Conservation (phyloP, 257 asterid genomes). For the Phtheirospermum japonicum region DNA sequence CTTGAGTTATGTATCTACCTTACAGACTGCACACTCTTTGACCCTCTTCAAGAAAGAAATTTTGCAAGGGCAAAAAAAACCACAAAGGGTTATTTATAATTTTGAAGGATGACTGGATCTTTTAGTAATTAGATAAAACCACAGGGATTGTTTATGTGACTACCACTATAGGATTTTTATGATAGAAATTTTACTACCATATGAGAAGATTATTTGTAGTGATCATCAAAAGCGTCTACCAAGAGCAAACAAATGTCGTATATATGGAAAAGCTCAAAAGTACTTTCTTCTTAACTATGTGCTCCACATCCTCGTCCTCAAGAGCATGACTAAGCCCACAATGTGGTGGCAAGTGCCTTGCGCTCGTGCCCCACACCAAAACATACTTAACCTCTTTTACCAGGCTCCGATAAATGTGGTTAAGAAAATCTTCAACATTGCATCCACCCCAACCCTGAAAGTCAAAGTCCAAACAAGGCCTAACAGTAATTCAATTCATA, state of each 20-base stretch:
- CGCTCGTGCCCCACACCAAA: too few relatives aligned
- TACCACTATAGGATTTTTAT: too few relatives aligned
- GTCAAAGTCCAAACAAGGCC: neutral
- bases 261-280: too few relatives aligned
- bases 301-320: too few relatives aligned
- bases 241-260: too few relatives aligned
- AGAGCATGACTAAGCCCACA: too few relatives aligned
- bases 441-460: slow-evolving; percentile 99
- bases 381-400: slow-evolving; percentile 94
- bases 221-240: too few relatives aligned
- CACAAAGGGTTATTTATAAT: neutral
- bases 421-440: slow-evolving; percentile 87
- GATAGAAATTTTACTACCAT: neutral
- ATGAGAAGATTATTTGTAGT: too few relatives aligned
- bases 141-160: neutral
- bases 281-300: too few relatives aligned
- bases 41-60: neutral
- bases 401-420: slow-evolving; percentile 93
- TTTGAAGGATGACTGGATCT: neutral
- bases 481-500: neutral
- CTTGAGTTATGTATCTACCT: neutral
- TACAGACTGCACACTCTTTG: too few relatives aligned
- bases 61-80: neutral
- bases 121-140: neutral
- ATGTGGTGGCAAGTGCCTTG: too few relatives aligned